phyloP scores from a whole-genome alignment of 2,329 filamentous ascomycete species.

The Fusarium napiforme region DNA sequence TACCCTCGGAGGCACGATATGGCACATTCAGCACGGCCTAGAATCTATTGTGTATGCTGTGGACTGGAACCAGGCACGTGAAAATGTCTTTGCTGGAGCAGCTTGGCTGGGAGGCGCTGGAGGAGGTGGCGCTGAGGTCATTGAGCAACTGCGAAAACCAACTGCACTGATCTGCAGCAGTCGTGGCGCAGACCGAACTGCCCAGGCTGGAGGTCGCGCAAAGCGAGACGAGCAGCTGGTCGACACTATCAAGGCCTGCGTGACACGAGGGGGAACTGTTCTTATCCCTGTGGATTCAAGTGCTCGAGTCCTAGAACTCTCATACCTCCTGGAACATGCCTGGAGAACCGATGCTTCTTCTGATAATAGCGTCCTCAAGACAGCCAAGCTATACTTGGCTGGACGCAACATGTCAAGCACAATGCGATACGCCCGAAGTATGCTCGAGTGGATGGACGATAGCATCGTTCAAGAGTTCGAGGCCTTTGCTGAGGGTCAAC shows the following conservation, averaged over 20 bases:
- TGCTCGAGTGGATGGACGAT: conserved; percentile 99
- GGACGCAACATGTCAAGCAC: conserved; percentile 88
- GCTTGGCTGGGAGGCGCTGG: conserved; percentile 90
- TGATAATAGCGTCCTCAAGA: conserved; percentile 62
- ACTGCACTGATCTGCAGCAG: conserved; percentile 95
- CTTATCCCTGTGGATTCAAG: conserved; percentile 95
- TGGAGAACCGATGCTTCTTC: conserved; percentile 76
- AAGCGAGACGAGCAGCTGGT: conserved; percentile 89
- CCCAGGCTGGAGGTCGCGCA: conserved; percentile 76
- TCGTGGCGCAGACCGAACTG: conserved; percentile 77
- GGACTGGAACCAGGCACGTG: conserved; percentile 97
- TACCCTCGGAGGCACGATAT: conserved; percentile 95
- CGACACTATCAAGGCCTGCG: conserved; percentile 81
- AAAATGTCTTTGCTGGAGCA: conserved; percentile 93
- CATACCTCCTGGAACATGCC: conserved; percentile 90
- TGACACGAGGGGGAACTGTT: conserved; percentile 87
- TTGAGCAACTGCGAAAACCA: conserved; percentile 91
- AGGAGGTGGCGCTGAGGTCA: conserved; percentile 85
- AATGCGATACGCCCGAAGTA: conserved; percentile 89
- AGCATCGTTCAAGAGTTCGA: conserved; percentile 93
- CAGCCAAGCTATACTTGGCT: conserved; percentile 79
- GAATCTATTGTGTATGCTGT: conserved; percentile 98
- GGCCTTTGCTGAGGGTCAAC: conserved; percentile 67
- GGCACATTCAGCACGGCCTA: conserved; percentile 96
- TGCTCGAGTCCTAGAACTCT: conserved; percentile 90